phyloP scores from a whole-genome alignment of 768 basidiomycete species.

The Collybiopsis confluens region DNA sequence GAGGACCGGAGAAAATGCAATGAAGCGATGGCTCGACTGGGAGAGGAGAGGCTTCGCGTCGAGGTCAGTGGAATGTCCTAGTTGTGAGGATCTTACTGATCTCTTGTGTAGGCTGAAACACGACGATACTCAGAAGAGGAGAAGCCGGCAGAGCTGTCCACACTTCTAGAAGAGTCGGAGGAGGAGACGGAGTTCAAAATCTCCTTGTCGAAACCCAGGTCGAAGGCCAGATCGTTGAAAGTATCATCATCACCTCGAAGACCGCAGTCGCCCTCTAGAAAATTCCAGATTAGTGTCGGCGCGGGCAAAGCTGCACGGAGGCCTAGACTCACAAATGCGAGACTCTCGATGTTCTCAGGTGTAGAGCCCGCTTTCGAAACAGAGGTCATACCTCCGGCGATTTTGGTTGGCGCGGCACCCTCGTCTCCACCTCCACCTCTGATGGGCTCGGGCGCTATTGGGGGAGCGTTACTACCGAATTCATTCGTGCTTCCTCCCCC shows the following conservation, averaged over 20 bases:
- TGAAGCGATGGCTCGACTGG: slow-evolving; percentile 57
- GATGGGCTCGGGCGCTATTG: slow-evolving; percentile 9
- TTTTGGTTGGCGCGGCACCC: not conserved
- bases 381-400: slow-evolving; percentile 37
- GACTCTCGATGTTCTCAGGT: slow-evolving; percentile 31
- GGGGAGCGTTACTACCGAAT: slow-evolving; percentile 54
- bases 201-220: slow-evolving; percentile 33
- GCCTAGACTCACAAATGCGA: slow-evolving; percentile 26
- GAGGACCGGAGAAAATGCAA: slow-evolving; percentile 62
- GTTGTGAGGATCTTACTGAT: not conserved
- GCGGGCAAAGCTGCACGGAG: slow-evolving; percentile 42
- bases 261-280: slow-evolving; percentile 11
- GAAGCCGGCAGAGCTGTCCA: slow-evolving; percentile 56
- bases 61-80: slow-evolving; percentile 43
- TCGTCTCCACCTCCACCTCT: slow-evolving; percentile 11
- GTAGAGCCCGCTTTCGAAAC: slow-evolving; percentile 48
- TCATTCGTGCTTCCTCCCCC: slow-evolving; percentile 78
- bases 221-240: slow-evolving; percentile 26
- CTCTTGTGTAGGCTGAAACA: slow-evolving; percentile 48
- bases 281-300: slow-evolving; percentile 32
- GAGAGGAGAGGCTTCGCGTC: slow-evolving; percentile 58
- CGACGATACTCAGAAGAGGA: no score
- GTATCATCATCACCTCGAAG: slow-evolving; percentile 38
- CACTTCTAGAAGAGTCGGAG: slow-evolving; percentile 29
- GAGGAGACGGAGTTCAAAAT: no score